phyloP scores from a whole-genome alignment of 768 basidiomycete species.

The Nevesoporus exiguus region DNA sequence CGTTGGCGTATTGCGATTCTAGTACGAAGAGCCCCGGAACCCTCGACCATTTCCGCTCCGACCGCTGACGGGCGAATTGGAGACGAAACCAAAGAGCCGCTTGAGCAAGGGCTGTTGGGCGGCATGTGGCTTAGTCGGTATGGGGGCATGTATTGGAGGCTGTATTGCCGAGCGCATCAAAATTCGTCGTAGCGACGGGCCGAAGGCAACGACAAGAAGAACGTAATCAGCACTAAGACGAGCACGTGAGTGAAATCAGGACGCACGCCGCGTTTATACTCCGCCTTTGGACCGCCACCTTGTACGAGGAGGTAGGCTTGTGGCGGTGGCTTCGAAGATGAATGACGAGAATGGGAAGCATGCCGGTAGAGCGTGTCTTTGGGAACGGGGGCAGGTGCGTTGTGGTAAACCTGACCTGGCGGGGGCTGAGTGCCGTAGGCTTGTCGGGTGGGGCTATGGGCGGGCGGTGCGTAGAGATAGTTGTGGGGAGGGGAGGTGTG shows the following conservation, averaged over 20 bases:
- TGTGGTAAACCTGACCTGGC: slow-evolving; percentile 28
- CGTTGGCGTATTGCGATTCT: neutral
- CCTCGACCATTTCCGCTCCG: slow-evolving; percentile 25
- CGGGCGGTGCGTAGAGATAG: slow-evolving; percentile 18
- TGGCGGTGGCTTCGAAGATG: slow-evolving; percentile 20
- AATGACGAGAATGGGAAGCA: slow-evolving; percentile 21
- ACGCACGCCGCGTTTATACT: slow-evolving; percentile 33
- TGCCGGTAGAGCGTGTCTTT: slow-evolving; percentile 18
- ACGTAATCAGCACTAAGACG: slow-evolving; percentile 14
- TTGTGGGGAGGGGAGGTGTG: slow-evolving; percentile 18
- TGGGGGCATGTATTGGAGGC: slow-evolving; percentile 28
- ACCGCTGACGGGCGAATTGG: slow-evolving; percentile 23
- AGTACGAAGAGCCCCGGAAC: slow-evolving; percentile 27
- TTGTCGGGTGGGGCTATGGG: slow-evolving; percentile 15
- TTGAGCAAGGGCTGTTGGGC: slow-evolving; percentile 28
- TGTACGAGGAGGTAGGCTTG: slow-evolving; percentile 27
- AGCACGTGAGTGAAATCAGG: slow-evolving; percentile 9
- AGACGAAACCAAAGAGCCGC: slow-evolving; percentile 28
- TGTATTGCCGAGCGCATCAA: slow-evolving; percentile 7
- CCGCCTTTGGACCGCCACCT: slow-evolving; percentile 28
- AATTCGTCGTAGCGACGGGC: slow-evolving; percentile 1
- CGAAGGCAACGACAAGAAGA: neutral
- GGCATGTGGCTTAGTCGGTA: slow-evolving; percentile 27
- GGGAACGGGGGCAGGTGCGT: slow-evolving; percentile 10
- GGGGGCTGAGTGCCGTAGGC: slow-evolving; percentile 26